Evolutionary conservation across 1,284 basidiomycete genomes (phyloP).

Genomic region (Trichosporon sp.): DNA sequence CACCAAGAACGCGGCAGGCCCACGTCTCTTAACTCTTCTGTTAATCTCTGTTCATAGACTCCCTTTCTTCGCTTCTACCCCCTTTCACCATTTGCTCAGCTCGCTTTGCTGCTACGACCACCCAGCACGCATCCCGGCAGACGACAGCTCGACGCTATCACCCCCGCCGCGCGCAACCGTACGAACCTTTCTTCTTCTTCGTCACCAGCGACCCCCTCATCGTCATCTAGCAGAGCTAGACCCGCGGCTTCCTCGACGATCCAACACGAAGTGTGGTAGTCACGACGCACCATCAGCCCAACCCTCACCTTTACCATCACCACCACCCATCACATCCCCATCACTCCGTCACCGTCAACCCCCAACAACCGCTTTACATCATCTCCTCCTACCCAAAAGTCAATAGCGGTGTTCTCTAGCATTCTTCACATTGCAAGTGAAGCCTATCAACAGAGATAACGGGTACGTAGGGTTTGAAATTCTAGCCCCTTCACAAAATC

Average conservation of each 20-base stretch:
- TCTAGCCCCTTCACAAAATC: slow-evolving; percentile 2
- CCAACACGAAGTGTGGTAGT: neutral
- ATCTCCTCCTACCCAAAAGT: neutral
- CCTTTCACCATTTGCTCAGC: neutral
- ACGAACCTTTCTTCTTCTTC: neutral
- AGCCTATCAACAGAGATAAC: slow-evolving; percentile 3
- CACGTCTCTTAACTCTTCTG: slow-evolving; percentile 1
- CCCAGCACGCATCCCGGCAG: neutral
- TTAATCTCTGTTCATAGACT: slow-evolving; percentile 11
- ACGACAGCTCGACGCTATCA: slow-evolving; percentile 3
- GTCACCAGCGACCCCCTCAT: neutral
- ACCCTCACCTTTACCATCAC: neutral
- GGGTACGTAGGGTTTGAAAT: slow-evolving; percentile 4
- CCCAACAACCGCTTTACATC: neutral
- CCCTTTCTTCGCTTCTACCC: neutral
- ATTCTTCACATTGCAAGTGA: neutral
- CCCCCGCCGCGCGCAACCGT: neutral
- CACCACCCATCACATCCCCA: neutral
- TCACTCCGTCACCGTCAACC: neutral
- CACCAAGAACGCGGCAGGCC: slow-evolving; percentile 5
- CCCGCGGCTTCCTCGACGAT: neutral
- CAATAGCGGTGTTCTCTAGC: neutral
- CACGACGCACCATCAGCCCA: neutral
- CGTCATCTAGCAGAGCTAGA: neutral
- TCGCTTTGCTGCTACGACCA: neutral